Conservation (phyloP, 768 basidiomycete genomes). For the Naematelia encephala region DNA sequence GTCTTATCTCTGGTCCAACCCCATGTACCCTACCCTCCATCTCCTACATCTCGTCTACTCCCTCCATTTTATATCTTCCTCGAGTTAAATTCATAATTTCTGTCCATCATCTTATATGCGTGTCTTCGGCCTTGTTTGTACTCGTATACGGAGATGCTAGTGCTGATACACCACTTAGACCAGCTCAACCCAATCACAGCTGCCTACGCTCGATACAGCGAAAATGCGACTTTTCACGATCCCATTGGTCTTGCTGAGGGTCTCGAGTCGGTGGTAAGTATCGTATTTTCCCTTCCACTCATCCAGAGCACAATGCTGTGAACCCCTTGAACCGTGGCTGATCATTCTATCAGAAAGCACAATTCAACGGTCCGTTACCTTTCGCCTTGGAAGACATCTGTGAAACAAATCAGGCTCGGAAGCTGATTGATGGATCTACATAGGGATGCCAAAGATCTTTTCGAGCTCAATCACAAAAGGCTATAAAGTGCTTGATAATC, state of each 20-base stretch:
- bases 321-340: background rate
- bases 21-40: too few species aligned
- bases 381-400: too few species aligned
- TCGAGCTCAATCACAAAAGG: constrained; percentile 29
- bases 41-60: too few species aligned
- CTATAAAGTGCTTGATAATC: constrained; percentile 41
- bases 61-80: too few species aligned
- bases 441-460: constrained; percentile 45
- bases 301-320: too few species aligned
- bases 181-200: constrained; percentile 40
- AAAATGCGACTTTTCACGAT: constrained; percentile 42
- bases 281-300: too few species aligned
- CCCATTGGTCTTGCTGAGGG: constrained; percentile 45
- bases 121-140: background rate
- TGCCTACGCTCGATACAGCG: constrained; percentile 39
- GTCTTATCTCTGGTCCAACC: constrained; percentile 2
- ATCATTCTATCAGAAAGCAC: constrained; percentile 31
- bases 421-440: too few species aligned
- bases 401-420: too few species aligned
- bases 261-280: constrained; percentile 33
- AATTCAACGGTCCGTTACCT: constrained; percentile 35
- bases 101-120: background rate
- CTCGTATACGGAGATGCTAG: background rate
- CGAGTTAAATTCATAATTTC: background rate
- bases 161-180: constrained; percentile 22